Evolutionary conservation across 2,329 filamentous ascomycete species (phyloP), one percentile per base, ranked within the genome.

Genomic region (Aspergillus brunneoviolaceus): DNA sequence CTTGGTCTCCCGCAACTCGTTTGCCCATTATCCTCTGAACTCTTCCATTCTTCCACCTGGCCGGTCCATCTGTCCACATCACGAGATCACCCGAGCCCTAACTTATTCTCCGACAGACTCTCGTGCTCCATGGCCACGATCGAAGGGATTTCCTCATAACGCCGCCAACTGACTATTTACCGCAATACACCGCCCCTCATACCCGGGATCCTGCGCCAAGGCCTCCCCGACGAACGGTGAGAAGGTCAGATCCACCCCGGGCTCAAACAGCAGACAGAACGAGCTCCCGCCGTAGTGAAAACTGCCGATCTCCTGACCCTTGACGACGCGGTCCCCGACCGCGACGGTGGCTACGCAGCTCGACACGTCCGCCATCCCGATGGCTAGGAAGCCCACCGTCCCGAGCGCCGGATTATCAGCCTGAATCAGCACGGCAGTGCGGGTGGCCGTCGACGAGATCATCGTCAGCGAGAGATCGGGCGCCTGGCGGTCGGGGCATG

Each of bases 291-390:
- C 89, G 71, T 88, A 91, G 69, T 92, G 89, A 74, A 92, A 92
- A 87, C 90, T 91, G 49, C 89, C 89, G 45, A 87, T 79, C 76
- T 91, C 77, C 7, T 91, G 83, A 1, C 89, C 89, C 79, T 91
- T 91, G 58, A 80, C 79, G 16, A 92, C 70, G 51, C 81, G 80
- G 69, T 91, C 81, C 0, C 87, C 88, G 68, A 86, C 84, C 67
- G 81, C 80, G 7, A 90, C 87, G 0, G 85, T 88, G 51, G 90
- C 86, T 55, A 91, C 87, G 67, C 88, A 91, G 0, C 87, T 87
- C 60, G 84, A 87, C 11, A 91, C 89, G 74, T 92, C 89, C 48
- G 86, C 86, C 89, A 92, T 92, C 2, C 89, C 89, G 5, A 92
- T 82, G 2, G 84, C 85, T 14, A 92, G 77, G 63, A 91, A 88